phyloP scores from a whole-genome alignment of 768 basidiomycete genomes.

The Xanthoconium stramineum region DNA sequence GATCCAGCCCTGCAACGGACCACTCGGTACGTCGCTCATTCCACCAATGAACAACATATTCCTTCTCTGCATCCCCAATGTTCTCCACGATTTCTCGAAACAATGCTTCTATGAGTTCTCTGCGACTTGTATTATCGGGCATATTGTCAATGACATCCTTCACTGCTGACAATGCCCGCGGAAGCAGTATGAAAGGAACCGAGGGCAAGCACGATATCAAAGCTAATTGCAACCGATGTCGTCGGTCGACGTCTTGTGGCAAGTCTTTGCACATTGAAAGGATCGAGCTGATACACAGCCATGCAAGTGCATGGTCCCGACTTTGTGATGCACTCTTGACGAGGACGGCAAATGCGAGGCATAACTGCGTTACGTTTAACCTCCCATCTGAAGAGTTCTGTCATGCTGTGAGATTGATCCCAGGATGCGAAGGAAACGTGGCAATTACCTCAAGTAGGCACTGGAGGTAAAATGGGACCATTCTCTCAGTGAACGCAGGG shows the following conservation, averaged over 20 bases:
- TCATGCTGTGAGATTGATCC: not conserved
- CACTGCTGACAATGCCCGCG: slow-evolving; percentile 51
- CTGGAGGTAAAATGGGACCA: slow-evolving; percentile 72
- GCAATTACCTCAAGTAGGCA: slow-evolving; percentile 65
- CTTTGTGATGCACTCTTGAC: slow-evolving; percentile 54
- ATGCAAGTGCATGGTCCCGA: slow-evolving; percentile 49
- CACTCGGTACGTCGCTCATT: slow-evolving; percentile 39
- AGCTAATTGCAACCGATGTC: slow-evolving; percentile 59
- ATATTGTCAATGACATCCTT: slow-evolving; percentile 30
- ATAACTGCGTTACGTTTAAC: slow-evolving; percentile 62
- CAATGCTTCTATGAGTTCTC: slow-evolving; percentile 53
- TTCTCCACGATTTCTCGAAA: slow-evolving; percentile 62
- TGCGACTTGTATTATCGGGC: slow-evolving; percentile 29
- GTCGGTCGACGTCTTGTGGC: slow-evolving; percentile 20
- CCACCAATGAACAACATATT: slow-evolving; percentile 72
- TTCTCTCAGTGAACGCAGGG: slow-evolving; percentile 44
- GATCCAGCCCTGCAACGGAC: slow-evolving; percentile 5
- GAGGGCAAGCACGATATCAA: slow-evolving; percentile 65
- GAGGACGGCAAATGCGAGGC: slow-evolving; percentile 72
- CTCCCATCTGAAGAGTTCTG: slow-evolving; percentile 64
- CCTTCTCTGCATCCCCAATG: slow-evolving; percentile 69
- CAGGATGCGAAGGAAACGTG: not conserved
- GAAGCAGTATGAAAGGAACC: slow-evolving; percentile 55
- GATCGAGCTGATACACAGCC: slow-evolving; percentile 63
- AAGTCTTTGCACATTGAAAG: slow-evolving; percentile 42